Evolutionary conservation across 257 asterid species (phyloP).

Genomic region (Plantago elongata): DNA sequence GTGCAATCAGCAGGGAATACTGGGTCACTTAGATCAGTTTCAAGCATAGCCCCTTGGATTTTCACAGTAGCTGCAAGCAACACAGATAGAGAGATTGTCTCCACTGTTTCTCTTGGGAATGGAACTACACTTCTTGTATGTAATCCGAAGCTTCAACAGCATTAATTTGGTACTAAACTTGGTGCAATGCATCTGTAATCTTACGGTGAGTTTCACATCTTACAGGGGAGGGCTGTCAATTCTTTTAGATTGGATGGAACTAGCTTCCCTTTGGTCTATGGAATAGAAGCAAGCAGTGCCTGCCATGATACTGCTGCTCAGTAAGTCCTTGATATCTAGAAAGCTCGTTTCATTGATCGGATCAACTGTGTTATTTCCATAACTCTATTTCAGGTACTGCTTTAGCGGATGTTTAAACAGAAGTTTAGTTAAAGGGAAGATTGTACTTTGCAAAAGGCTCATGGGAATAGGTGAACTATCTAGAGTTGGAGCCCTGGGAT

Average conservation of each 20-base stretch:
- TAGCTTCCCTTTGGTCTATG: conserved; percentile 22
- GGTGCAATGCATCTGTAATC: background rate
- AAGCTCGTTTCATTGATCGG: background rate
- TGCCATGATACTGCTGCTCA: conserved; percentile 18
- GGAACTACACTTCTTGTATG: conserved; percentile 29
- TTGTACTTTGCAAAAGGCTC: too few species aligned
- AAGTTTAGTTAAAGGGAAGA: too few species aligned
- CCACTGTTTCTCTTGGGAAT: conserved; percentile 33
- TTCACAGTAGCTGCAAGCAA: conserved; percentile 38
- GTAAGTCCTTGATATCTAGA: conserved; percentile 10
- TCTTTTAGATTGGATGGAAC: conserved; percentile 31
- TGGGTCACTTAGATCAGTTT: background rate
- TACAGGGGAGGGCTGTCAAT: conserved; percentile 32
- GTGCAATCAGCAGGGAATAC: conserved; percentile 38
- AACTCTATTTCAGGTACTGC: background rate
- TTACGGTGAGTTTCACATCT: background rate
- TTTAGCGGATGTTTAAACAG: too few species aligned
- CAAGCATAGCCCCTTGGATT: conserved; percentile 42
- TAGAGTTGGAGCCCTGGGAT: too few species aligned
- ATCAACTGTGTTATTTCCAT: background rate
- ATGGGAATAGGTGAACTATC: too few species aligned
- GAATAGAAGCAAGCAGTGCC: conserved; percentile 17
- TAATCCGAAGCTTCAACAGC: background rate
- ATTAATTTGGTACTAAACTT: background rate
- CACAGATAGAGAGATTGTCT: conserved; percentile 29